Evolutionary conservation across 129 eudicot genomes (phyloP).

Genomic region (Ambrosia trifida): DNA sequence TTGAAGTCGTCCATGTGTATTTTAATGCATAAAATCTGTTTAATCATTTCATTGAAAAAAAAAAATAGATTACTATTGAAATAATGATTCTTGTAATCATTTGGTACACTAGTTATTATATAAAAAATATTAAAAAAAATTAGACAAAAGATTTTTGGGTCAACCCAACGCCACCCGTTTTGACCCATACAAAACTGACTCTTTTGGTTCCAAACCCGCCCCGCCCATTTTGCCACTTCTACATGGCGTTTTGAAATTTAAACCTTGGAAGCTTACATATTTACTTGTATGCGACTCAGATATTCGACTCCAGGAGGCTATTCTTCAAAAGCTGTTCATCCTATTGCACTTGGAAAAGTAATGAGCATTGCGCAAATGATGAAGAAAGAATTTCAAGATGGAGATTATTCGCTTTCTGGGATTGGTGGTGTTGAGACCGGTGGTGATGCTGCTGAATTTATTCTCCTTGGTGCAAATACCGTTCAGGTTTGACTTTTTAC

Average conservation of each 20-base stretch:
- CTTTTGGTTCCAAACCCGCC: too few species aligned
- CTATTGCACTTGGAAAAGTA: constrained; percentile 95
- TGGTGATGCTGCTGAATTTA: constrained; percentile 96
- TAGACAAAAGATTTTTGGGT: background rate
- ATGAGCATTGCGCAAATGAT: constrained; percentile 98
- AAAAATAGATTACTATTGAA: background rate
- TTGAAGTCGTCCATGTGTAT: background rate
- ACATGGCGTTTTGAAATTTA: too few species aligned
- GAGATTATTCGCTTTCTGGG: constrained; percentile 77
- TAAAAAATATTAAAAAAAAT: background rate
- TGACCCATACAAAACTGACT: too few species aligned
- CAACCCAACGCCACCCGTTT: background rate
- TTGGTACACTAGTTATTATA: background rate
- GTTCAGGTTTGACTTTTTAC: constrained; percentile 69
- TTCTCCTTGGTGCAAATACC: constrained; percentile 96
- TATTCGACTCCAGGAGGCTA: constrained; percentile 99
- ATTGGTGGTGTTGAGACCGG: constrained; percentile 98
- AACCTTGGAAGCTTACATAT: too few species aligned
- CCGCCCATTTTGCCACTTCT: too few species aligned
- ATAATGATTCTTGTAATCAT: background rate
- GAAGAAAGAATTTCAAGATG: constrained; percentile 68
- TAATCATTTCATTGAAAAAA: background rate
- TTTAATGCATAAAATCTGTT: background rate
- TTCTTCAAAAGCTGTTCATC: constrained; percentile 95
- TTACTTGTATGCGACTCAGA: constrained; percentile 33